Evolutionary conservation across 192 early-diverging fungal genomes (phyloP).

Genomic region (Coemansia sp.): DNA sequence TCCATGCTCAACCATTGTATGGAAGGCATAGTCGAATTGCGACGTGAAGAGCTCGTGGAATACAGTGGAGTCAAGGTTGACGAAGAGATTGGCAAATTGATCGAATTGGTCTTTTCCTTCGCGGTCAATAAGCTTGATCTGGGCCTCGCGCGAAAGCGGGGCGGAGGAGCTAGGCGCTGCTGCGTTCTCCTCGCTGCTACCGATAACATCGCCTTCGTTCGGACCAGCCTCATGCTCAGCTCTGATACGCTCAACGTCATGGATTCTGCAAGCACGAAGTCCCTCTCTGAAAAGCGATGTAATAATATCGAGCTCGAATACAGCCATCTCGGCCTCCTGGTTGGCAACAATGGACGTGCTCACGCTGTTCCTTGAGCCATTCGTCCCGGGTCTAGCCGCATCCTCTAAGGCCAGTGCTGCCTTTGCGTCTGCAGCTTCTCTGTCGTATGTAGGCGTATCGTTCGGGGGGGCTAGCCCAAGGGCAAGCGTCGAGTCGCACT

Average conservation of each 20-base stretch:
- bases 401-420: not conserved
- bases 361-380: not conserved
- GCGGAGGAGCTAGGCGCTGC: not conserved
- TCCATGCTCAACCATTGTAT: constrained; percentile 76
- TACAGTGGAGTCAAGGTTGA: constrained; percentile 78
- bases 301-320: constrained; percentile 54
- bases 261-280: constrained; percentile 50
- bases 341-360: constrained; percentile 22
- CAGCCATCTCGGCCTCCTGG: constrained; percentile 44
- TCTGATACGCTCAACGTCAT: constrained; percentile 40
- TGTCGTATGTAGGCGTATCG: constrained; percentile 8
- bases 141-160: constrained; percentile 32
- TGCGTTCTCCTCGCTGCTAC: not conserved
- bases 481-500: constrained; percentile 67
- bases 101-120: constrained; percentile 93
- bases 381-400: not conserved
- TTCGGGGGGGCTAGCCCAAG: constrained; percentile 27
- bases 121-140: constrained; percentile 69
- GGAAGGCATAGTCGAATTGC: constrained; percentile 85
- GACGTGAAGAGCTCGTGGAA: constrained; percentile 96
- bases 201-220: not conserved
- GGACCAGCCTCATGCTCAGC: constrained; percentile 13
- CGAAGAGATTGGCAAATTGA: constrained; percentile 85
- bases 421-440: not conserved
- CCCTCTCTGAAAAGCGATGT: constrained; percentile 50